Conservation (phyloP, 2,329 filamentous ascomycete genomes). For the Metarhizium album region DNA sequence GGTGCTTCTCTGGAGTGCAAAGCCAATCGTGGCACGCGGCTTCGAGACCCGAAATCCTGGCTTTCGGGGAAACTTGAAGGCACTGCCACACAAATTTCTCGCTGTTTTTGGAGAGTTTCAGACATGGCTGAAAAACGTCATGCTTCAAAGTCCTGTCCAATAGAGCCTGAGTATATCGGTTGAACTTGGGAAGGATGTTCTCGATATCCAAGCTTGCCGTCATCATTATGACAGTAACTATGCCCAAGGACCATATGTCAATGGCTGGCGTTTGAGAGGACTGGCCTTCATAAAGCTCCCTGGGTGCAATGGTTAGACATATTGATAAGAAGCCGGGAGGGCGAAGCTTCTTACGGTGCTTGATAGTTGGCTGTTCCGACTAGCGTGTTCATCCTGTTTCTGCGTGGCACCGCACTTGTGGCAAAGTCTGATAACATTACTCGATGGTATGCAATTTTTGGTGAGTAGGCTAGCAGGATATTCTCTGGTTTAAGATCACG, state of each 20-base stretch:
- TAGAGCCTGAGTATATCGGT: conserved; percentile 15
- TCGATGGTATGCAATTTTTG: conserved; percentile 29
- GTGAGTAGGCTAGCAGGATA: conserved; percentile 36
- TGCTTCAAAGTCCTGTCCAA: conserved; percentile 12
- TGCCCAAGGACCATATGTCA: conserved; percentile 43
- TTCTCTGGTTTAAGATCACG: conserved; percentile 46
- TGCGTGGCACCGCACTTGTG: conserved; percentile 30
- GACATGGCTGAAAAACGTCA: conserved; percentile 8
- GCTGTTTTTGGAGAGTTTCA: conserved; percentile 15
- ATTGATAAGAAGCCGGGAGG: background rate
- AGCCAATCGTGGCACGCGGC: conserved; percentile 25
- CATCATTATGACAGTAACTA: conserved; percentile 30
- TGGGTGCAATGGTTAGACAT: conserved; percentile 13
- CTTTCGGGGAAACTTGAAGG: conserved; percentile 16
- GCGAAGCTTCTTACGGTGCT: conserved; percentile 33
- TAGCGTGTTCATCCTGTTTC: conserved; percentile 30
- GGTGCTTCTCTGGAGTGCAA: conserved; percentile 19
- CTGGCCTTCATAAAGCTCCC: conserved; percentile 24
- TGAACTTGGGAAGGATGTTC: conserved; percentile 14
- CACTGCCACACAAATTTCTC: conserved; percentile 21
- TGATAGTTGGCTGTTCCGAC: conserved; percentile 37
- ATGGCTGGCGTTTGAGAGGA: conserved; percentile 25
- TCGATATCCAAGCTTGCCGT: conserved; percentile 12
- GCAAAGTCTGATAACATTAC: conserved; percentile 44
- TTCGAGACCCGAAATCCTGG: conserved; percentile 18